Base-by-base conservation (phyloP, 805 yeast genomes). In the Hermanozyma aechmeae region DNA sequence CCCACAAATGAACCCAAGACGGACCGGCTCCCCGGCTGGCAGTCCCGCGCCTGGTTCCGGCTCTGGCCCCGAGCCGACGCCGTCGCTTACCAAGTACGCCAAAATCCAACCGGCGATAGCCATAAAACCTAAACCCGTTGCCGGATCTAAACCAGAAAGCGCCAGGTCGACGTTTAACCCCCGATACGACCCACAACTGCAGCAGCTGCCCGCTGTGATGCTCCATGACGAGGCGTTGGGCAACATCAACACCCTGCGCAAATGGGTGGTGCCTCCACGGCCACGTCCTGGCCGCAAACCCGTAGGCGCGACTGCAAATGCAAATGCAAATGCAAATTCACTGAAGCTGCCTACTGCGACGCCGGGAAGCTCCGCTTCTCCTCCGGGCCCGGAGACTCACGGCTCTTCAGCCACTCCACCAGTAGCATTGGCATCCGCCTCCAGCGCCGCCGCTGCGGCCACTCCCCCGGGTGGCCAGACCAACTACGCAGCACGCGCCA, bases 201-300 rank as follows among this genome's bases (percentile, higher is more conserved):
- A 17, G 20, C 9, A n/a, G n/a, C n/a, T n/a, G n/a, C n/a, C n/a
- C n/a, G n/a, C n/a, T n/a, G n/a, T n/a, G n/a, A n/a, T n/a, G n/a
- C 27, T 15, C 6, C 26, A 25, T 9, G 37, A 35, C 8, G 38
- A 37, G 11, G 24, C 34, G 12, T 37, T 46, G 5, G 43, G 48
- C 23, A 53, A 53, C 28, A 53, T 59, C 28, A 73, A 66, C 42
- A 77, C 89, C 1, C 78, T 86, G 29, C 79, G 79, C 46, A 76
- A 74, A 46, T 84, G 92, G 87, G 86, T 79, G 6, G 57, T 81
- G 17, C 94, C 93, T 3, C 93, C 93, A 8, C 63, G 92, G 39
- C 92, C 93, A 15, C 78, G 81, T 40, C 81, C 82, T 0, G 82
- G 81, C 13, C 56, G 77, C 28, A 73, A 72, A 40, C 76, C 76